These are phyloP conservation scores for Boletales sp. DNA, from an alignment of 768 basidiomycete genomes.

Conservation along the genomic window DNA sequence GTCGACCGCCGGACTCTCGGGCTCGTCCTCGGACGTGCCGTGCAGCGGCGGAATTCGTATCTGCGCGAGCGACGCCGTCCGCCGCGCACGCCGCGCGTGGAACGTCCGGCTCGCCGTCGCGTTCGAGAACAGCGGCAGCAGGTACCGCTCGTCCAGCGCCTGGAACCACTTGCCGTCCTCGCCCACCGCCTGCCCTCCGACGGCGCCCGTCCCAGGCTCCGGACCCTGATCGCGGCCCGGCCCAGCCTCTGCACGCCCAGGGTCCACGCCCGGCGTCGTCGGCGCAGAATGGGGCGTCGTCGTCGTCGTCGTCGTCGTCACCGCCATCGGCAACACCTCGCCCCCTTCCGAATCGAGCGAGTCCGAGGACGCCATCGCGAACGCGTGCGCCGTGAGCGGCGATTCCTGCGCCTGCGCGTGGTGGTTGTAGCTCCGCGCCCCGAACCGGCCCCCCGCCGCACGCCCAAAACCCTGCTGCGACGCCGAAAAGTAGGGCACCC, in stretches of 20 bases:
- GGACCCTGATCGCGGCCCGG: constrained; percentile 1
- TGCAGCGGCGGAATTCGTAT: constrained; percentile 18
- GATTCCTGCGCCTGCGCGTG: constrained; percentile 35
- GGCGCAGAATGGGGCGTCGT: too few relatives aligned
- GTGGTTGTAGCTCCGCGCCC: constrained; percentile 63
- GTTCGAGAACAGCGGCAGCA: constrained; percentile 90
- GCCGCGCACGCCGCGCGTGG: constrained; percentile 70
- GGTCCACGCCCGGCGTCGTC: constrained; percentile 7
- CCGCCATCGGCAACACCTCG: constrained; percentile 80
- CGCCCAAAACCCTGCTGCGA: constrained; percentile 24
- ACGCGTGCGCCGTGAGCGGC: constrained; percentile 33
- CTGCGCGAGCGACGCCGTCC: constrained; percentile 33
- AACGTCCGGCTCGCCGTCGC: constrained; percentile 85
- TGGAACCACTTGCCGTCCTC: constrained; percentile 97
- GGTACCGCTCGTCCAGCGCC: constrained; percentile 87
- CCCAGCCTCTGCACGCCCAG: constrained; percentile 1
- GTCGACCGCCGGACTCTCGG: constrained; percentile 43
- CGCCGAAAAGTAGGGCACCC: constrained; percentile 33
- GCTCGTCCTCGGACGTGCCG: constrained; percentile 40
- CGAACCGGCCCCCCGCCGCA: constrained; percentile 42
- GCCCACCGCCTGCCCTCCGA: constrained; percentile 23
- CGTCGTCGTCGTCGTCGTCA: constrained; percentile 35
- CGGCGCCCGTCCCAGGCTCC: background rate
- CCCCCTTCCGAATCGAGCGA: constrained; percentile 69
- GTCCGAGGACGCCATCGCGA: constrained; percentile 74